Evolutionary conservation across 306 rosid genomes (phyloP), one percentile per base, ranked within the genome.

Genomic region (Arachis hypogaea): DNA sequence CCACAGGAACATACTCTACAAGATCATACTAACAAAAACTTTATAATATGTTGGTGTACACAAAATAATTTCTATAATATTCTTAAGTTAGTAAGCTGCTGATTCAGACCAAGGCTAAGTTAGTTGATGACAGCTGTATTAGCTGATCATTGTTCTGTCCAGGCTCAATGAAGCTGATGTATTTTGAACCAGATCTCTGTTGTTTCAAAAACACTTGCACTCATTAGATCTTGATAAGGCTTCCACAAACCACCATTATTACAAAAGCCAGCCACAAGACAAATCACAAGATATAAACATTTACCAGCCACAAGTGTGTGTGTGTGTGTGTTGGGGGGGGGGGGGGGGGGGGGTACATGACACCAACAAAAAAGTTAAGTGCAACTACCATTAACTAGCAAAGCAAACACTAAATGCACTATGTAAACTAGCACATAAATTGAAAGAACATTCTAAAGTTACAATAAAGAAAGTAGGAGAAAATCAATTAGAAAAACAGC

Each of bases 371-470:
- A 74, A 68, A 43, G 30, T 10, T 22, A 76, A 69, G 65, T 42
- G 22, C 50, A 52, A 62, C 3, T 9, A 59, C 52, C 74, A 49
- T 14, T 33, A 10, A 58, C 58, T 68, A 40, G 10, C 69, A 59
- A 61, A 52, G 55, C 40, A 60, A 18, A 29, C 50, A 18, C 3
- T 2, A 28, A 44, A 22, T 0, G 3, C 5, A 63, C 14, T 55
- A 6, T 14, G 12, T 42, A 69, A 70, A 63, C 75, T 43, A 14
- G 65, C 28, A 70, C 22, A 78, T 10, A 33, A 62, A 16, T 70
- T 52, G 16, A 76, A 64, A 10, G 4, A 9, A 58, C 59, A 22
- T 56, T 63, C 4, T n/a, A 22, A 42, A 6, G 42, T 1, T 65
- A 9, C 38, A 30, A 75, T 33, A 41, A 59, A n/a, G 56, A 43